phyloP scores from a whole-genome alignment of 352 stramenopile genomes.

The Pythium plurisporium region DNA sequence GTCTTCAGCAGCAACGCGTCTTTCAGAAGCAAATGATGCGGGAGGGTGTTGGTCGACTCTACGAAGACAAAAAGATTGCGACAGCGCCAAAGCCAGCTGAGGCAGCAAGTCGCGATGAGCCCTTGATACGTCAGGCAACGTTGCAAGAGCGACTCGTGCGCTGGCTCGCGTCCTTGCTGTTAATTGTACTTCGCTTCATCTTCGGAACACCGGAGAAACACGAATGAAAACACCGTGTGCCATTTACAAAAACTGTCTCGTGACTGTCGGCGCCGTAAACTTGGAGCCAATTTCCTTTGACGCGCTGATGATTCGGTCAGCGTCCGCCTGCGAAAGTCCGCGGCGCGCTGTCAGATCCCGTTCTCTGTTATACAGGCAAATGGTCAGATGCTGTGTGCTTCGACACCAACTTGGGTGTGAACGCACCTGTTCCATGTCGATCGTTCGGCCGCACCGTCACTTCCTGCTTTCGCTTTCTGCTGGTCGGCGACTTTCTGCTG shows the following conservation, averaged over 20 bases:
- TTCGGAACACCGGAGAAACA: slow-evolving; percentile 12
- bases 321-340: slow-evolving; percentile 65
- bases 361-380: too few species aligned
- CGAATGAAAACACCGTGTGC: not conserved
- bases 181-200: slow-evolving; percentile 7
- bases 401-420: too few species aligned
- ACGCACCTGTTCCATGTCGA: slow-evolving; percentile 61
- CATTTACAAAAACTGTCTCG: slow-evolving; percentile 76
- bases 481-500: slow-evolving; percentile 52
- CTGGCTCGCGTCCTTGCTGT: slow-evolving; percentile 11
- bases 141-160: slow-evolving; percentile 4
- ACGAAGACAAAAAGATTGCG: slow-evolving; percentile 54
- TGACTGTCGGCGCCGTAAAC: slow-evolving; percentile 80
- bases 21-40: slow-evolving; percentile 82
- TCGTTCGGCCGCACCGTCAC: not conserved
- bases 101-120: not conserved
- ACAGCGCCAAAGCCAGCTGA: not conserved
- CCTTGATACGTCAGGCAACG: not conserved
- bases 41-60: slow-evolving; percentile 60
- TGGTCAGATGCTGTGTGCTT: too few species aligned
- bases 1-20: slow-evolving; percentile 28
- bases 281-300: slow-evolving; percentile 82
- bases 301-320: slow-evolving; percentile 66
- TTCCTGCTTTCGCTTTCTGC: slow-evolving; percentile 28
- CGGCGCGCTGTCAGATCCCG: slow-evolving; percentile 57